A percentile compares a stretch with the other conserved stretches of the same genome.
These are phyloP conservation scores for Aphanoascus verrucosus DNA, from an alignment of 2,329 filamentous ascomycete species.

Conservation along the genomic window DNA sequence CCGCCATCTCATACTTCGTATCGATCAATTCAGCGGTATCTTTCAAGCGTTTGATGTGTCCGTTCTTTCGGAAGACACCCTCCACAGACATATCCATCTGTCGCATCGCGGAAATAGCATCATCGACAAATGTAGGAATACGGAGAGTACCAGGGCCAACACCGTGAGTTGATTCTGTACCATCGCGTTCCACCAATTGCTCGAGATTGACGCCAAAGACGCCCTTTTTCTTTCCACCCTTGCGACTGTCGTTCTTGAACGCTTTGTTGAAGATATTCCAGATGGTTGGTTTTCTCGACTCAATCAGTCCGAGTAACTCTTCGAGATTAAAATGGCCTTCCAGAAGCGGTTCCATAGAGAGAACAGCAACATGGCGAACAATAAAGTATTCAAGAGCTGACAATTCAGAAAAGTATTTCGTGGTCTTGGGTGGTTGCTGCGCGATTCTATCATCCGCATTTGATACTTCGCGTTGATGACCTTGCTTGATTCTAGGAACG, in stretches of 20 bases:
- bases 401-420: slow-evolving; percentile 91
- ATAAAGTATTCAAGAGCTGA: slow-evolving; percentile 96
- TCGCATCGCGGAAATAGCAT: slow-evolving; percentile 85
- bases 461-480: slow-evolving; percentile 58
- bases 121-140: slow-evolving; percentile 89
- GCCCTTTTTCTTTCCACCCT: slow-evolving; percentile 77
- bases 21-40: slow-evolving; percentile 82
- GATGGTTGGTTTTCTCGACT: slow-evolving; percentile 85
- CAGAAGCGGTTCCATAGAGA: slow-evolving; percentile 87
- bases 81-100: slow-evolving; percentile 99
- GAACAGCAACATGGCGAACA: slow-evolving; percentile 82
- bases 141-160: slow-evolving; percentile 84
- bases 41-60: slow-evolving; percentile 88
- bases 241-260: slow-evolving; percentile 67
- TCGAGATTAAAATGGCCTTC: slow-evolving; percentile 88
- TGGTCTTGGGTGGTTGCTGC: slow-evolving; percentile 44
- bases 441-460: slow-evolving; percentile 40
- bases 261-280: slow-evolving; percentile 98
- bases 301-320: slow-evolving; percentile 82
- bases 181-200: slow-evolving; percentile 79
- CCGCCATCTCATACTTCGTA: slow-evolving; percentile 70
- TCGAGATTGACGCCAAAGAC: slow-evolving; percentile 87
- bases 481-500: slow-evolving; percentile 57
- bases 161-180: slow-evolving; percentile 94
- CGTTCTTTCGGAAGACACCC: slow-evolving; percentile 97